Conservation (phyloP, 208 protist genomes). For the Leishmania martiniquensis region DNA sequence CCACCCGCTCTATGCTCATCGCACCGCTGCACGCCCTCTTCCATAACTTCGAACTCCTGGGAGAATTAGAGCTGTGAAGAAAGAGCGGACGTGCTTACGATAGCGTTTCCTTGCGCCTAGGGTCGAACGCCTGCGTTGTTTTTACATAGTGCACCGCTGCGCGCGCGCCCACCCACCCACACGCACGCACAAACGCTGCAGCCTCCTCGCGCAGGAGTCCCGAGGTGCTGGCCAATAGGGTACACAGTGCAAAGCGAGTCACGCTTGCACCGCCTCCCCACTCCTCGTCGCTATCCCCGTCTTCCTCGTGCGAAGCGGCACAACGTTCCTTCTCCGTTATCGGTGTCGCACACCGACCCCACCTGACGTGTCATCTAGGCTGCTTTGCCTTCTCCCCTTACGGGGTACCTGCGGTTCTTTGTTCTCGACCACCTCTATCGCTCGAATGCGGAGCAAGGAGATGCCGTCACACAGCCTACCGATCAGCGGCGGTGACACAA, state of each 20-base stretch:
- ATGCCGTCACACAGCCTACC: slow-evolving; percentile 1
- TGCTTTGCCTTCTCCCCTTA: neutral
- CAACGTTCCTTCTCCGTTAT: slow-evolving; percentile 5
- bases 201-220: neutral
- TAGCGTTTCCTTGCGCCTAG: neutral
- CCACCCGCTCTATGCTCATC: neutral
- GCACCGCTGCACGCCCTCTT: neutral
- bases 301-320: neutral
- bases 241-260: neutral
- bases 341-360: neutral
- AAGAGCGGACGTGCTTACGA: neutral
- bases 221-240: neutral
- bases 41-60: neutral
- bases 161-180: neutral
- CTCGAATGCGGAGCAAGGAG: slow-evolving; percentile 23
- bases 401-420: neutral
- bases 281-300: neutral
- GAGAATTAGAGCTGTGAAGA: neutral
- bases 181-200: neutral
- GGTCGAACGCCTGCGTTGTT: neutral
- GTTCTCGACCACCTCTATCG: neutral
- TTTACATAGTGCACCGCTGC: neutral
- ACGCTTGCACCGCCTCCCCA: neutral
- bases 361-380: neutral
- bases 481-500: slow-evolving; percentile 71